Percentiles rank a stretch among this genome's conserved stretches.
phyloP scores from a whole-genome alignment of 345 rosid genomes.

The Arabidopsis suecica region DNA sequence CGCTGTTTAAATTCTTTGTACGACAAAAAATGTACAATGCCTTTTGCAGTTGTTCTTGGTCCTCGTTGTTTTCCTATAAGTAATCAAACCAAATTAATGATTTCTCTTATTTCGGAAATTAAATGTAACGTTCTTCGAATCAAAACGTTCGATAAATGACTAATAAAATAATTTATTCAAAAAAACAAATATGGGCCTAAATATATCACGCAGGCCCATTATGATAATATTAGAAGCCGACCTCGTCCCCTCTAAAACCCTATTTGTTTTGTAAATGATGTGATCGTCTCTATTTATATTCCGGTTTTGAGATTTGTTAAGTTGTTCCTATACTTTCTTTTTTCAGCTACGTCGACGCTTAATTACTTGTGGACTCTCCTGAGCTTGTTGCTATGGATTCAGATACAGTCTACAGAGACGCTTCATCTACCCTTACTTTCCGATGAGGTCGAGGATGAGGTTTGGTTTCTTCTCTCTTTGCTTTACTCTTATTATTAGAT shows the following conservation, averaged over 20 bases:
- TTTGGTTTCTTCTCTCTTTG: not conserved
- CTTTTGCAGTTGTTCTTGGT: conserved; percentile 26
- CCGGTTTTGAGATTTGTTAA: not conserved
- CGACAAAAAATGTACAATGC: conserved; percentile 33
- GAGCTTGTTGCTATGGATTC: conserved; percentile 90
- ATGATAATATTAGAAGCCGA: not conserved
- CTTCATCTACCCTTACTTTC: conserved; percentile 71
- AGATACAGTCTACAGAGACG: conserved; percentile 58
- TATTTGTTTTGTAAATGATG: not conserved
- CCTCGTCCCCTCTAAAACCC: not conserved
- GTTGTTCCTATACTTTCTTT: not conserved
- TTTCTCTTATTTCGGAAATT: not conserved
- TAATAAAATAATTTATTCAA: not conserved
- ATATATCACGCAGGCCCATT: not conserved
- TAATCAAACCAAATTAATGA: conserved; percentile 6
- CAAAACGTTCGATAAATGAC: not conserved
- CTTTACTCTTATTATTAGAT: not conserved
- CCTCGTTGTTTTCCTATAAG: conserved; percentile 16
- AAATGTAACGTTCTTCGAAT: not conserved
- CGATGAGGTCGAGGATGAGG: conserved; percentile 76
- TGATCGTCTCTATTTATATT: not conserved
- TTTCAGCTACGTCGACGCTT: conserved; percentile 85
- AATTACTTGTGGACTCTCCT: conserved; percentile 73
- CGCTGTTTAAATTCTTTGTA: conserved; percentile 33
- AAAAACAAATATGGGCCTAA: not conserved